Percentiles rank a stretch among this genome's conserved stretches.
These are phyloP conservation scores for Phaeotremella skinneri DNA, from an alignment of 768 basidiomycete genomes.

Conservation along the genomic window DNA sequence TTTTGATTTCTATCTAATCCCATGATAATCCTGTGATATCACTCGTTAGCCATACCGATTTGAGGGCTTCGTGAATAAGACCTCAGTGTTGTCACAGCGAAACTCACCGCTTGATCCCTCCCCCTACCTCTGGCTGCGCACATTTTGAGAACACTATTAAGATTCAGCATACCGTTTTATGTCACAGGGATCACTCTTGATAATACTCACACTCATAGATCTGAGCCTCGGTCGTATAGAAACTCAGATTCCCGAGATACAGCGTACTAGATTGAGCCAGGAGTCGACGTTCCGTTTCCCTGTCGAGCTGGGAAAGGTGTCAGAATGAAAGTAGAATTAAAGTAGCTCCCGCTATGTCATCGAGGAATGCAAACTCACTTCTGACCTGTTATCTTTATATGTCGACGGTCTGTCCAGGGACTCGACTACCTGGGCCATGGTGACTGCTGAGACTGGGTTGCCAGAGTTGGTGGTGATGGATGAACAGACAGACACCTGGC, in stretches of 20 bases:
- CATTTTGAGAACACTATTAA: slow-evolving; percentile 48
- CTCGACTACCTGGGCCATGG: slow-evolving; percentile 6
- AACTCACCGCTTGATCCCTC: slow-evolving; percentile 47
- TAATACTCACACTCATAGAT: slow-evolving; percentile 47
- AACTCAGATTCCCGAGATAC: slow-evolving; percentile 65
- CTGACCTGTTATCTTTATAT: slow-evolving; percentile 4
- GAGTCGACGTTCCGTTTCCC: slow-evolving; percentile 73
- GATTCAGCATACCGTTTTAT: background rate
- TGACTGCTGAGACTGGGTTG: background rate
- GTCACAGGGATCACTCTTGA: background rate
- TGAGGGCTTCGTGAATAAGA: background rate
- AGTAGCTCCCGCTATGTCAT: background rate
- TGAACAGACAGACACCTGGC: background rate
- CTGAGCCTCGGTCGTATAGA: slow-evolving; percentile 47
- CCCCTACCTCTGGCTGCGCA: slow-evolving; percentile 44
- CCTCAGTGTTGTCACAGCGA: background rate
- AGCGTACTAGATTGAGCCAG: slow-evolving; percentile 81
- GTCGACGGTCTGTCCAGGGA: slow-evolving; percentile 5
- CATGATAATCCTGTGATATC: slow-evolving; percentile 46
- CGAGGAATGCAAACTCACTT: background rate
- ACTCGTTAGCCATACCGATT: slow-evolving; percentile 2
- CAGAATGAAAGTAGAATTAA: background rate
- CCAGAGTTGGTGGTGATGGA: background rate
- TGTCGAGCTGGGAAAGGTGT: slow-evolving; percentile 55
- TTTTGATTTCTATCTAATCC: slow-evolving; percentile 47